phyloP scores from a whole-genome alignment of 352 stramenopile species.

The Pythium aristosporum region DNA sequence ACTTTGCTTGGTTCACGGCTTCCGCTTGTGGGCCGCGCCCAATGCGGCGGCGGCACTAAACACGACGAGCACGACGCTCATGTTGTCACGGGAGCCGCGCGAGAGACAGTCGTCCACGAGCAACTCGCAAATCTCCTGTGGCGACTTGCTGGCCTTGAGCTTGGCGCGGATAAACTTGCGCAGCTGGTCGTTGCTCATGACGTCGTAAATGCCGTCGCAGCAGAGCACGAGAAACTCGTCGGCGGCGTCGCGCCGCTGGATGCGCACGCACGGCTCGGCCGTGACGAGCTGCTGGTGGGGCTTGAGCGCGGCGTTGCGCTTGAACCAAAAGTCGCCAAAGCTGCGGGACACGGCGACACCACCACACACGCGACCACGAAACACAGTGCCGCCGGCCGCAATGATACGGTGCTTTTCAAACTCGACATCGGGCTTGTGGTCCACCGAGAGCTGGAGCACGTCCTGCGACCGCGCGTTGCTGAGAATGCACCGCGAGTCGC shows the following conservation, averaged over 20 bases:
- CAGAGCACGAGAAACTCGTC: conserved; percentile 93
- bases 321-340: conserved; percentile 90
- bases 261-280: conserved; percentile 77
- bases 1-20: conserved; percentile 18
- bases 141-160: conserved; percentile 56
- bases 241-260: conserved; percentile 64
- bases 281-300: conserved; percentile 85
- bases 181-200: conserved; percentile 94
- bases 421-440: conserved; percentile 86
- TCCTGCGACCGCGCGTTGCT: conserved; percentile 71
- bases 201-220: conserved; percentile 94
- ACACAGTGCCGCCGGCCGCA: conserved; percentile 77
- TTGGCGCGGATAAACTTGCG: conserved; percentile 88
- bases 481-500: conserved; percentile 84
- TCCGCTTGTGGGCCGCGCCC: conserved; percentile 27
- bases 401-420: conserved; percentile 87
- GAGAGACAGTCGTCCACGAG: conserved; percentile 80
- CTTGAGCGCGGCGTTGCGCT: conserved; percentile 76
- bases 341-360: conserved; percentile 83
- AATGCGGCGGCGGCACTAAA: conserved; percentile 38
- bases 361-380: conserved; percentile 80
- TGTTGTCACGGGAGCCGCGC: conserved; percentile 86
- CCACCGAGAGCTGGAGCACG: conserved; percentile 78
- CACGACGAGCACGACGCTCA: conserved; percentile 84
- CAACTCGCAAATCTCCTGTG: conserved; percentile 71